A percentile compares a stretch with the other conserved stretches of the same genome.
These are phyloP conservation scores for Mucor mucedo DNA, from an alignment of 371 early-diverging fungal genomes.

Conservation along the genomic window DNA sequence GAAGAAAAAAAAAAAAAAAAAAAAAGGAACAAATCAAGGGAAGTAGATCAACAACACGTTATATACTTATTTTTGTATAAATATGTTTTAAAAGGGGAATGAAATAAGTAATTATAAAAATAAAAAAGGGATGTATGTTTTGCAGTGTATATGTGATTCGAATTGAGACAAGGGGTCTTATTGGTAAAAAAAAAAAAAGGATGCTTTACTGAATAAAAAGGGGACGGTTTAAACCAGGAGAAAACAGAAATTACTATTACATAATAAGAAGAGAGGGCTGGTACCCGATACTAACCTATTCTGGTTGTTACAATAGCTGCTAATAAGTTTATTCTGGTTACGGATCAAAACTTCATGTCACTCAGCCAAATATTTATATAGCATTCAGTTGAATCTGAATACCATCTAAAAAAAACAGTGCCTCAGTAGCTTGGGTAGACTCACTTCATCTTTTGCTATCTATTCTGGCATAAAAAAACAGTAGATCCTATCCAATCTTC, in stretches of 20 bases:
- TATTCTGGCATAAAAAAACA: too few species aligned
- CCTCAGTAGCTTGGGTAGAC: too few species aligned
- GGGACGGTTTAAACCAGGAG: slow-evolving; percentile 2
- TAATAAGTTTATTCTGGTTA: too few species aligned
- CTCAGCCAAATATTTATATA: too few species aligned
- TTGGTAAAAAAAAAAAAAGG: slow-evolving; percentile 4
- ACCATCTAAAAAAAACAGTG: too few species aligned
- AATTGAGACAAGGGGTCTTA: slow-evolving; percentile 7
- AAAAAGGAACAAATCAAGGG: neutral
- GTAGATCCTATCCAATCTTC: too few species aligned
- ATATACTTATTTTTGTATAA: neutral
- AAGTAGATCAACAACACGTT: neutral
- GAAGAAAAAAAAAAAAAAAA: neutral
- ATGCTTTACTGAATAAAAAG: neutral
- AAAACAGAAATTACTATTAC: neutral
- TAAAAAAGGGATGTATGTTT: slow-evolving; percentile 1
- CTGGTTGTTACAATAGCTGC: too few species aligned
- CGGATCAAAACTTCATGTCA: too few species aligned
- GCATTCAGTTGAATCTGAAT: too few species aligned
- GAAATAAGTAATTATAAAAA: neutral
- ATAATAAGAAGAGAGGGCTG: too few species aligned
- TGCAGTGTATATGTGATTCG: neutral
- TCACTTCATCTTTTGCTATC: too few species aligned
- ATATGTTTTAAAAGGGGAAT: slow-evolving; percentile 9
- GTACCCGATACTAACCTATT: too few species aligned